Evolutionary conservation across 805 yeast genomes (phyloP).

Genomic region (Candida easanensis): DNA sequence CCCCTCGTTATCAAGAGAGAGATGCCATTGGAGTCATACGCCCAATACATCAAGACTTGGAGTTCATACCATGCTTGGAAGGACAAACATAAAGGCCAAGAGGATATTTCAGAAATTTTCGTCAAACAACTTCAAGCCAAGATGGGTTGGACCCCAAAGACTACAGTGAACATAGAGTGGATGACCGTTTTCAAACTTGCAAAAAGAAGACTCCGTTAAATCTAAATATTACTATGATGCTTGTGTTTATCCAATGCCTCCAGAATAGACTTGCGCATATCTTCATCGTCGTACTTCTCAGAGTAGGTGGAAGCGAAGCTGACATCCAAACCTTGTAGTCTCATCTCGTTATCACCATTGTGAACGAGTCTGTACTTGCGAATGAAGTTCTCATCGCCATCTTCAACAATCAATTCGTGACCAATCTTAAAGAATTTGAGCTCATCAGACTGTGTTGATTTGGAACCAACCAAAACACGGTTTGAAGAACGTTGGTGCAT

Average conservation of each 20-base stretch:
- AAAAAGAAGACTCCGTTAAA: constrained; percentile 26
- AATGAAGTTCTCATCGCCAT: constrained; percentile 12
- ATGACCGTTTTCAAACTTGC: constrained; percentile 50
- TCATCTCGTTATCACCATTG: constrained; percentile 6
- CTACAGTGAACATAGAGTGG: constrained; percentile 43
- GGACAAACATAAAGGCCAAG: constrained; percentile 28
- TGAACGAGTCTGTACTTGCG: constrained; percentile 8
- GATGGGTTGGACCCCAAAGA: constrained; percentile 44
- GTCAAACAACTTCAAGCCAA: constrained; percentile 34
- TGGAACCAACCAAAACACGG: constrained; percentile 9
- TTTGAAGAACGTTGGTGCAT: not conserved
- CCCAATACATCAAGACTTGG: constrained; percentile 61
- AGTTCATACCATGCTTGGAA: constrained; percentile 64
- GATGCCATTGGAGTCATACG: constrained; percentile 44
- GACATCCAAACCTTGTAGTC: constrained; percentile 7
- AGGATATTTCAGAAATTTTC: constrained; percentile 35
- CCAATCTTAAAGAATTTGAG: constrained; percentile 17
- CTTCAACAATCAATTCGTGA: constrained; percentile 15
- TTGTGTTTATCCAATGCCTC: constrained; percentile 1
- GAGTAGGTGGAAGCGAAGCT: not conserved
- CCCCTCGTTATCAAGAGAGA: constrained; percentile 35
- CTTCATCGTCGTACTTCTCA: constrained; percentile 7
- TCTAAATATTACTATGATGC: too few species aligned
- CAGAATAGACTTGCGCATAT: constrained; percentile 4
- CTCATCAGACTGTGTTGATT: constrained; percentile 8